Evolutionary conservation across 768 basidiomycete genomes (phyloP), one percentile per base, ranked within the genome.

Genomic region (Saitozyma sp.): DNA sequence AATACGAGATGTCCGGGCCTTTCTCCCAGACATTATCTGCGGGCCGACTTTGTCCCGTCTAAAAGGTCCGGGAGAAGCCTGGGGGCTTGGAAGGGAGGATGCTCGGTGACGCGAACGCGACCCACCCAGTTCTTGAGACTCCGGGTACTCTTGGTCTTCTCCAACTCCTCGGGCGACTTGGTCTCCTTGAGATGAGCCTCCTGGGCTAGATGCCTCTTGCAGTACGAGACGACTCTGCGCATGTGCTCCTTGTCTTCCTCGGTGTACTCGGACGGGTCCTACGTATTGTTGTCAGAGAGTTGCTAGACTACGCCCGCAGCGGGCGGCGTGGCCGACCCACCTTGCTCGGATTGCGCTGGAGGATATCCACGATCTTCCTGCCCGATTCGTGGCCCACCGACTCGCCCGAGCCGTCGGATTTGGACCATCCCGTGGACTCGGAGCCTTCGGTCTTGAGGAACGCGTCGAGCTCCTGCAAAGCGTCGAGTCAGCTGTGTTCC

Each of bases 141-240:
- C 56, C 66, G 65, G 0, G 76, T 79, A 37, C 65, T 69, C 54
- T 80, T 80, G 19, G 68, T 73, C 67, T 77, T 61, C 54, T 73
- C 71, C 55, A 80, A 52, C 78, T 94, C 59, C 85, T 92, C 64
- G 82, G 85, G 29, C 85, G 87, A 9, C 81, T 96, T 70, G 84
- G 89, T 56, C 81, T 94, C 42, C 83, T 87, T 73, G 82, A 87
- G 67, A 66, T 86, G 20, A 68, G 83, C 50, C 75, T 83, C 56
- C 63, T 80, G 79, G 6, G 79, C 78, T 6, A 78, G 54, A 60
- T 80, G 78, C 38, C 79, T 65, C 56, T 79, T 78, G 60, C 78
- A 80, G 58, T 81, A 82, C 8, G 76, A 61, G 3, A 79, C 76
- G 42, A 81, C 80, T 50, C 64, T 67, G 37, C 78, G 69, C 77